Conservation (phyloP, 2,329 filamentous ascomycete genomes). For the Clathrospora elynae region DNA sequence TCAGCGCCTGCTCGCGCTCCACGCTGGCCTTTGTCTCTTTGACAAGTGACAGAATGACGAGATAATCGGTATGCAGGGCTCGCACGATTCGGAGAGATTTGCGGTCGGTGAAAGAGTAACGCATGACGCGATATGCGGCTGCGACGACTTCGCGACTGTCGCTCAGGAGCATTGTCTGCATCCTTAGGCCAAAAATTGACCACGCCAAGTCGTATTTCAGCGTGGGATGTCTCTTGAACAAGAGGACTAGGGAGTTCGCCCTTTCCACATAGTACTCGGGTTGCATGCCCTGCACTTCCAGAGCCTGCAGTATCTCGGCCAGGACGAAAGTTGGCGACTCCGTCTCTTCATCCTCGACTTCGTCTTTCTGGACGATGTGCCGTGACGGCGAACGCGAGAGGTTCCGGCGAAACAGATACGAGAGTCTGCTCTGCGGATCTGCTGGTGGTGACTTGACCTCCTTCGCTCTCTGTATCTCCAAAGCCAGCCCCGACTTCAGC, state of each 20-base stretch:
- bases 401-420: slow-evolving; percentile 62
- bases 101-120: slow-evolving; percentile 92
- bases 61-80: slow-evolving; percentile 84
- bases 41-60: slow-evolving; percentile 88
- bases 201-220: slow-evolving; percentile 96
- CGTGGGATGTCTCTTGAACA: slow-evolving; percentile 92
- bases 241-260: slow-evolving; percentile 88
- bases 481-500: slow-evolving; percentile 63
- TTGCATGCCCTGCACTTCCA: slow-evolving; percentile 85
- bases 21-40: slow-evolving; percentile 98
- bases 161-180: slow-evolving; percentile 94
- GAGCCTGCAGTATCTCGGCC: slow-evolving; percentile 84
- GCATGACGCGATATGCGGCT: slow-evolving; percentile 88
- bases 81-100: slow-evolving; percentile 88
- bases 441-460: slow-evolving; percentile 56
- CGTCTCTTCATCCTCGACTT: slow-evolving; percentile 67
- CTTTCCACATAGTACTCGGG: slow-evolving; percentile 95
- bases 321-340: slow-evolving; percentile 93
- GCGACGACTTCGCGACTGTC: slow-evolving; percentile 95
- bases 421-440: slow-evolving; percentile 58
- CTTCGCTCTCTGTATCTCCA: slow-evolving; percentile 64
- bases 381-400: slow-evolving; percentile 59
- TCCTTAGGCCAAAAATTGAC: slow-evolving; percentile 90
- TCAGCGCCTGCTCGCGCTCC: slow-evolving; percentile 93
- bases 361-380: slow-evolving; percentile 58